Evolutionary conservation across 2,329 filamentous ascomycete genomes (phyloP), one percentile per base, ranked within the genome.

Genomic region (Scorias spongiosa): DNA sequence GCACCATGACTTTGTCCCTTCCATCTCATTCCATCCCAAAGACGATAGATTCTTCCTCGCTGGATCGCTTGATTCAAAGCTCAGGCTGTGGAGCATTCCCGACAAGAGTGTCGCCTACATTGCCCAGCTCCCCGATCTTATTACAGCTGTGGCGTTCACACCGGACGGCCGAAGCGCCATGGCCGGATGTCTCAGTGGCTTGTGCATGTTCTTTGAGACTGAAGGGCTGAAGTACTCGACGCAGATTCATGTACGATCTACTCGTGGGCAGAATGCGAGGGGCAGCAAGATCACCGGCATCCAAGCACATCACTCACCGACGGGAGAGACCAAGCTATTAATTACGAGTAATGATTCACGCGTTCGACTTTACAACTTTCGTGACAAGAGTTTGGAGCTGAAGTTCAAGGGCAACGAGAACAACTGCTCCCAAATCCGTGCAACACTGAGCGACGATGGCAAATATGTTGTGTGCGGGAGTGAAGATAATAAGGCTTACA

Each of bases 271-370:
- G 58, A 96, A 95, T 57, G 83, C 88, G 4, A 95, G 93, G 60
- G 89, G 89, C 5, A 94, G 87, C 66, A 98, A 98, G 60, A 94
- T 98, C 53, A 96, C 91, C 0, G 88, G 87, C 6, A 94, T 98
- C 43, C 80, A 89, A 56, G 82, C 86, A 0, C 78, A 81, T 50
- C 63, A 67, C 12, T 66, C 67, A 2, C 32, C 11, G 11, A 74
- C 74, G 30, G 76, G 76, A 1, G 81, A 88, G 43, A 73, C 85
- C 42, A 93, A 93, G 56, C 68, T 98, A 2, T 68, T 98, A 6
- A 79, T 98, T 45, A 93, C 86, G 1, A 95, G 88, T 52, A 98
- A 96, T 54, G 91, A 98, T 59, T 95, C 89, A 1, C 78, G 91
- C 17, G 76, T 96, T 12, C 79, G 91, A 30, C 71, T 96, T 29